A percentile compares a stretch with the other conserved stretches of the same genome.
These are phyloP conservation scores for Cutaneotrichosporon cyanovorans DNA, from an alignment of 1,284 basidiomycete species.

Conservation along the genomic window DNA sequence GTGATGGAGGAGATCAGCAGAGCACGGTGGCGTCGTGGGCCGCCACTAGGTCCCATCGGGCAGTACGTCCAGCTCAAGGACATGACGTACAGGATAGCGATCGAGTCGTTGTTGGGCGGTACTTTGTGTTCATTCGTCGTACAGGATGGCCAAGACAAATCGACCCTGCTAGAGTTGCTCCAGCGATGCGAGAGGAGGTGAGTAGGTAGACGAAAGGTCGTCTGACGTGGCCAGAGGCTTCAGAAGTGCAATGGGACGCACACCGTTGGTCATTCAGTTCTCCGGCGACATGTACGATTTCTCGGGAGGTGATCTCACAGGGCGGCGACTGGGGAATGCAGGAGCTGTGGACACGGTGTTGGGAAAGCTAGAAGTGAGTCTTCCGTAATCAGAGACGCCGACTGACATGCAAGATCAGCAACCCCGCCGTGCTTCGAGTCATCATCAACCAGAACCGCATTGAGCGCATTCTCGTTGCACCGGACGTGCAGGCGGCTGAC, in stretches of 20 bases:
- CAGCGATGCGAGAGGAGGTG: slow-evolving; percentile 37
- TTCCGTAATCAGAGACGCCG: background rate
- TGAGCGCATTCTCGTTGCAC: slow-evolving; percentile 64
- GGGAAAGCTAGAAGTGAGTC: slow-evolving; percentile 69
- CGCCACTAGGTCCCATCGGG: slow-evolving; percentile 83
- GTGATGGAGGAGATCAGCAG: slow-evolving; percentile 55
- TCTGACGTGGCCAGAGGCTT: background rate
- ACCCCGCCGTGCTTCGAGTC: slow-evolving; percentile 69
- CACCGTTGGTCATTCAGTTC: slow-evolving; percentile 1
- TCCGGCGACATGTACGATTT: slow-evolving; percentile 69
- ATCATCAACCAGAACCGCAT: slow-evolving; percentile 68
- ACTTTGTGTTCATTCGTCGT: slow-evolving; percentile 69
- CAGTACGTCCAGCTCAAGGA: slow-evolving; percentile 66
- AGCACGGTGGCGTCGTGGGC: slow-evolving; percentile 58
- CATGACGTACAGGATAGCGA: slow-evolving; percentile 57
- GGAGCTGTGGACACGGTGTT: slow-evolving; percentile 60
- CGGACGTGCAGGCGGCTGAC: slow-evolving; percentile 57
- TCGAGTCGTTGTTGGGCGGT: slow-evolving; percentile 60
- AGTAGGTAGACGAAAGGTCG: background rate
- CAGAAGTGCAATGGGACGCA: background rate
- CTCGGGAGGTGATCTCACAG: slow-evolving; percentile 55
- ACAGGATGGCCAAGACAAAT: slow-evolving; percentile 62
- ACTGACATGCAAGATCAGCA: slow-evolving; percentile 54
- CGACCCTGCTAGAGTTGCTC: slow-evolving; percentile 58
- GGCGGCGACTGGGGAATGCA: slow-evolving; percentile 24